Conservation (phyloP, 129 eudicot species). For the Arctium lappa region DNA sequence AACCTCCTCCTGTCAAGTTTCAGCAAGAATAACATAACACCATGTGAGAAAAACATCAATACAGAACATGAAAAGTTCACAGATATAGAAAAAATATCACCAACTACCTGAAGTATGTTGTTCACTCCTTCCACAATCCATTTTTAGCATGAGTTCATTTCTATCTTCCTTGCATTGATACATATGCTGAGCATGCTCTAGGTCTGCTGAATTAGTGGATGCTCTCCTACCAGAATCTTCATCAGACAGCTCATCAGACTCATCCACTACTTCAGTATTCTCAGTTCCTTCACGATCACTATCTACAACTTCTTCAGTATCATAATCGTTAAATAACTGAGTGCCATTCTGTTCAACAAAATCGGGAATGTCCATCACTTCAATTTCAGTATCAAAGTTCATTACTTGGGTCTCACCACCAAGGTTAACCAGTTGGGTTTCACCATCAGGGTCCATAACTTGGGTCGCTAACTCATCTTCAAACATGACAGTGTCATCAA, state of each 20-base stretch:
- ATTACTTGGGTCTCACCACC: conserved; percentile 60
- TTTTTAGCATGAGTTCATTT: conserved; percentile 10
- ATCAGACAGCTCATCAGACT: conserved; percentile 40
- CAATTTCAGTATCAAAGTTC: conserved; percentile 55
- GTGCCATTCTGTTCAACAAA: conserved; percentile 30
- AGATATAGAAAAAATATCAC: neutral
- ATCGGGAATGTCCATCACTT: conserved; percentile 39
- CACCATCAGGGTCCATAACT: conserved; percentile 37
- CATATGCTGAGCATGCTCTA: conserved; percentile 3
- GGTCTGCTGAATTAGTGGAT: neutral
- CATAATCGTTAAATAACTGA: conserved; percentile 45
- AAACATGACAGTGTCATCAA: conserved; percentile 33
- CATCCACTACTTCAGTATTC: conserved; percentile 42
- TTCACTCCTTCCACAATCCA: conserved; percentile 21
- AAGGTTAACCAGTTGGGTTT: conserved; percentile 44
- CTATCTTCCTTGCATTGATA: conserved; percentile 14
- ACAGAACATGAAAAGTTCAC: neutral
- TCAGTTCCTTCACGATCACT: conserved; percentile 43
- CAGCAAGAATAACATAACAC: neutral
- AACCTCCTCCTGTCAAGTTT: conserved; percentile 22
- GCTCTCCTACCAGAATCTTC: conserved; percentile 29
- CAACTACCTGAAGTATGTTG: conserved; percentile 47
- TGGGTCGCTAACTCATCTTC: conserved; percentile 69
- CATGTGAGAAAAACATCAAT: conserved; percentile 13
- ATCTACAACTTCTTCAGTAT: conserved; percentile 46